Percentiles rank a stretch among this genome's conserved stretches.
phyloP scores from a whole-genome alignment of 768 basidiomycete genomes.

The Calocybe gangraenosa region DNA sequence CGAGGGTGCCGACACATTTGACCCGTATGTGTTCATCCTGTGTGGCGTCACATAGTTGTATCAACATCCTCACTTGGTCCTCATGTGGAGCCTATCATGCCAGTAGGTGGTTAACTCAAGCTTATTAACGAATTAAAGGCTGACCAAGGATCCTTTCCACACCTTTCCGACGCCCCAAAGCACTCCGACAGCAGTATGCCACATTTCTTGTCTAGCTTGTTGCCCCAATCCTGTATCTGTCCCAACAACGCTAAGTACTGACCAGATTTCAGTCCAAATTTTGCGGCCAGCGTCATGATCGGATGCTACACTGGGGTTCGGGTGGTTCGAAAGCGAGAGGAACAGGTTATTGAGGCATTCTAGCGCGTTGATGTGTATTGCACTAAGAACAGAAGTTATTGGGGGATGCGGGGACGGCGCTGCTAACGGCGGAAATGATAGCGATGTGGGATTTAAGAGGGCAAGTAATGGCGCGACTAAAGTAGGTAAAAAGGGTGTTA shows the following conservation, averaged over 20 bases:
- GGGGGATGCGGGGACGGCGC: conserved; percentile 78
- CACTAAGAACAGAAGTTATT: conserved; percentile 79
- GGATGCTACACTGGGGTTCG: conserved; percentile 34
- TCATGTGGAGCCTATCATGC: conserved; percentile 51
- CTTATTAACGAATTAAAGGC: conserved; percentile 13
- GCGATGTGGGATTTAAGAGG: conserved; percentile 67
- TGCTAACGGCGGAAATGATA: conserved; percentile 78
- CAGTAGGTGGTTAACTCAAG: neutral
- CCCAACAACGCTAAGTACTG: conserved; percentile 54
- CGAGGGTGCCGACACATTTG: conserved; percentile 82
- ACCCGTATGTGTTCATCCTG: conserved; percentile 56
- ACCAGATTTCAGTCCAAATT: conserved; percentile 69
- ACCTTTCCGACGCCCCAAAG: conserved; percentile 85
- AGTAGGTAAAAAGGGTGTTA: conserved; percentile 46
- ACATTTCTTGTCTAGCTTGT: conserved; percentile 68
- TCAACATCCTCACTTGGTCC: conserved; percentile 60
- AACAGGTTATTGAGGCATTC: conserved; percentile 92
- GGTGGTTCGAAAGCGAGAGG: conserved; percentile 57
- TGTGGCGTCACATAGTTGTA: conserved; percentile 57
- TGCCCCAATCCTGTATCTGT: conserved; percentile 57
- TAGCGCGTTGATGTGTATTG: conserved; percentile 79
- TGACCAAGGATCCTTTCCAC: conserved; percentile 66
- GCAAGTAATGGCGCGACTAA: conserved; percentile 67
- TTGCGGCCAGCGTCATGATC: conserved; percentile 46
- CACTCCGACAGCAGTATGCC: conserved; percentile 77